Evolutionary conservation across 2,329 filamentous ascomycete species (phyloP).

Genomic region (Stromatinia cepivora): DNA sequence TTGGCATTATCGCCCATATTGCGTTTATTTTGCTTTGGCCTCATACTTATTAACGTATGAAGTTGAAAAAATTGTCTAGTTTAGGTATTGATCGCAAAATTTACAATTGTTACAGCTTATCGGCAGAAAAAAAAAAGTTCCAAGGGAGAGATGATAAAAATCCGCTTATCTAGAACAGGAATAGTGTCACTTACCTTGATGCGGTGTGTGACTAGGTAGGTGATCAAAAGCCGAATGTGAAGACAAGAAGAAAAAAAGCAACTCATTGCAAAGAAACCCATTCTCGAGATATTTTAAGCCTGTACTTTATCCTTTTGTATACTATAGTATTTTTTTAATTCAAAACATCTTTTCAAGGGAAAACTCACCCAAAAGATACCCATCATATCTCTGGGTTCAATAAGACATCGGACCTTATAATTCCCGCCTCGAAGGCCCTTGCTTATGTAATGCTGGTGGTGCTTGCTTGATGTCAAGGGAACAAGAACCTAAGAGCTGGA

Average conservation of each 20-base stretch:
- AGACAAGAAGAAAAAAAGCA: neutral
- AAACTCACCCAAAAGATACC: neutral
- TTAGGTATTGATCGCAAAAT: neutral
- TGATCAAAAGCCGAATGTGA: neutral
- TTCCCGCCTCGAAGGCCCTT: slow-evolving; percentile 11
- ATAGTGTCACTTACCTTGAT: neutral
- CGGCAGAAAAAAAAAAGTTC: slow-evolving; percentile 19
- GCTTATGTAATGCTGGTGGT: slow-evolving; percentile 5
- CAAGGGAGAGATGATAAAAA: slow-evolving; percentile 1
- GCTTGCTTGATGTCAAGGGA: slow-evolving; percentile 15
- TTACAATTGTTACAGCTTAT: slow-evolving; percentile 10
- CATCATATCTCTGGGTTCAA: neutral
- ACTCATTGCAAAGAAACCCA: neutral
- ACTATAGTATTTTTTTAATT: neutral
- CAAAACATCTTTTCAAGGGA: neutral
- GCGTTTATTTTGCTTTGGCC: slow-evolving; percentile 14
- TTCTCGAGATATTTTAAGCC: neutral
- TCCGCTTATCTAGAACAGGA: neutral
- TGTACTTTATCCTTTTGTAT: neutral
- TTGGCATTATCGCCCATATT: slow-evolving; percentile 40
- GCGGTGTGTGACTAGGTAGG: neutral
- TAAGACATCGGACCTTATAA: slow-evolving; percentile 10
- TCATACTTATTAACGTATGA: neutral
- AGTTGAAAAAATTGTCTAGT: neutral
- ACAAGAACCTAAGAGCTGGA: slow-evolving; percentile 10